Base-by-base conservation (phyloP, 2,329 filamentous ascomycete genomes). In the Fusarium solani-melongenae region DNA sequence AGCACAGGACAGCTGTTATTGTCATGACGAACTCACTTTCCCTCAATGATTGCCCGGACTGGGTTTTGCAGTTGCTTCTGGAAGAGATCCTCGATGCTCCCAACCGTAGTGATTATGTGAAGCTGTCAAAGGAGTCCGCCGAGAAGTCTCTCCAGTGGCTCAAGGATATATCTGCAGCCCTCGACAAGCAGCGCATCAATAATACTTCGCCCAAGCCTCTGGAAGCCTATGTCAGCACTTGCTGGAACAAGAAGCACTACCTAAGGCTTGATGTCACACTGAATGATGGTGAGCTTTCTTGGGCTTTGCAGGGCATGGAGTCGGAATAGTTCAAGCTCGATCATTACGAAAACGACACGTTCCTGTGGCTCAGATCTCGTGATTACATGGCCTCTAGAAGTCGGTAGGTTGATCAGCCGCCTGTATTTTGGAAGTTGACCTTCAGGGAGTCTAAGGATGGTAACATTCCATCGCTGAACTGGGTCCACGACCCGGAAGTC, bases 11-110 rank as follows among this genome's bases (percentile, higher is more conserved):
- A 2, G 66, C 61, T 14, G 55, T 70, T 11, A 34, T 67, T 7
- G 57, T 71, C 27, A 38, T 69, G 41, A 46, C 58, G 31, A 71
- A 73, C 59, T 63, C 64, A n/a, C 58, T 71, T 9, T 38, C 64
- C 20, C 41, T 68, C 20, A 66, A 53, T 31, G 70, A 71, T 53
- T 56, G 39, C 14, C 46, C 59, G 4, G 66, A 67, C 39, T 70
- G 66, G 66, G 53, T 71, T 14, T 22, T 39, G 6, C 69, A 71
- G 29, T 9, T 69, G 7, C 27, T 69, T 11, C 31, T 71, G 7
- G 66, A 71, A 27, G 57, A 58, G 27, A 33, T 71, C 36, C 55
- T 71, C 15, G 51, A 41, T 6, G 20, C 20, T n/a, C 29, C 17
- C 5, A 33, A n/a, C 12, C 49, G 67, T 20, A 57, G 59, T 15